These are phyloP conservation scores for Botrytis elliptica DNA, from an alignment of 2,329 filamentous ascomycete genomes.

Conservation along the genomic window DNA sequence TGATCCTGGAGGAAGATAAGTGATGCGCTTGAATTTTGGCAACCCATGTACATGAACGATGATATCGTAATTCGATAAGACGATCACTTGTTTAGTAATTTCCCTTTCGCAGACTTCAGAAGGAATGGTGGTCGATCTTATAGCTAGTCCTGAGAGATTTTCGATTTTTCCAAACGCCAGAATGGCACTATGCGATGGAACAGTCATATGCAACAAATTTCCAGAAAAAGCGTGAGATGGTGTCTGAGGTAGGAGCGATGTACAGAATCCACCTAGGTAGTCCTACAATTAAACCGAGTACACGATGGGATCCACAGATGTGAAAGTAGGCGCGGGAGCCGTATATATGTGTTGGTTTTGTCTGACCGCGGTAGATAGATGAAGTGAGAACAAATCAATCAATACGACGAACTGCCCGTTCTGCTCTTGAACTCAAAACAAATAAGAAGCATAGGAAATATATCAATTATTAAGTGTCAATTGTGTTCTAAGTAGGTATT, in stretches of 20 bases:
- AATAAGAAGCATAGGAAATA: neutral
- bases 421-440: neutral
- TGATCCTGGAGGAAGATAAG: conserved; percentile 4
- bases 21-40: neutral
- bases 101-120: neutral
- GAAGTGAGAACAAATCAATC: neutral
- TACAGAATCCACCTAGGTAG: neutral
- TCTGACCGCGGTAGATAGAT: neutral
- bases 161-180: neutral
- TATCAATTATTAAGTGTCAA: neutral
- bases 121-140: neutral
- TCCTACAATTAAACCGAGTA: neutral
- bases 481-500: neutral
- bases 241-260: conserved; percentile 1
- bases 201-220: neutral
- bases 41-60: neutral
- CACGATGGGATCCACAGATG: neutral
- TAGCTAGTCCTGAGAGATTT: neutral
- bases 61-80: neutral
- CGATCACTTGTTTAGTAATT: neutral
- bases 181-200: neutral
- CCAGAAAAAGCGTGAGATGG: neutral
- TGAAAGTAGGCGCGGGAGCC: conserved; percentile 1
- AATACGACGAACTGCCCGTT: neutral
- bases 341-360: neutral